Base-by-base conservation (phyloP, 805 yeast genomes). In the Ogataea corticis region DNA sequence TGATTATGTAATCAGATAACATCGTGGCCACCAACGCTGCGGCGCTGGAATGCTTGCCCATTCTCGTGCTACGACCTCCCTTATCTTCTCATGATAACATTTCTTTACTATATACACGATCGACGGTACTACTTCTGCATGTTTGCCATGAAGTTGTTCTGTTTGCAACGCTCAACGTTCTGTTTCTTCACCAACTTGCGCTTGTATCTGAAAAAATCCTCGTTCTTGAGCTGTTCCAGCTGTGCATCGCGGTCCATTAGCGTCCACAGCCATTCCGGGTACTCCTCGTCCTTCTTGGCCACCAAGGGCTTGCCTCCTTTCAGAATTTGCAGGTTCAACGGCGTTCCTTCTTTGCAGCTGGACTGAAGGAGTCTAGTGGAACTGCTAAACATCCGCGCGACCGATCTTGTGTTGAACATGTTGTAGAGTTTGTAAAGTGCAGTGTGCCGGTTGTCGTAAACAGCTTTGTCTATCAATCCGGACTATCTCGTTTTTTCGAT, bases 181-280 rank as follows among this genome's bases (percentile, higher is more conserved):
- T 73, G 76, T 57, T 77, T 76, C 61, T 91, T 79, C 56, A 89
- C 72, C 58, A 80, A 77, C 62, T 79, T 86, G 61, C 85, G 79
- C 66, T 92, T 87, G 53, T 74, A 74, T 69, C 76, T 77, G 41
- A 83, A 73, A 33, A 88, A 87, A 45, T 79, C 79, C 18, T 71
- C 72, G 9, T 58, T 41, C 41, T 77, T 82, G 31, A 85, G 71
- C 53, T 76, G 71, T 21, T 71, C 76, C 45, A 74, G 71, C 58
- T 79, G 82, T n/a, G 77, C 77, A 31, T 77, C 77, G 41, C 77
- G 71, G 64, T 91, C 96, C 27, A 90, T 75, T 38, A 87, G 72
- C 4, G 76, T 79, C 98, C 98, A 94, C 42, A 92, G 74, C 99
- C 99, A 92, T 36, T 77, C 87, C 4, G 99, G 99, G 62, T 92